These are phyloP conservation scores for Fagus crenata DNA, from an alignment of 306 rosid genomes.

Conservation along the genomic window DNA sequence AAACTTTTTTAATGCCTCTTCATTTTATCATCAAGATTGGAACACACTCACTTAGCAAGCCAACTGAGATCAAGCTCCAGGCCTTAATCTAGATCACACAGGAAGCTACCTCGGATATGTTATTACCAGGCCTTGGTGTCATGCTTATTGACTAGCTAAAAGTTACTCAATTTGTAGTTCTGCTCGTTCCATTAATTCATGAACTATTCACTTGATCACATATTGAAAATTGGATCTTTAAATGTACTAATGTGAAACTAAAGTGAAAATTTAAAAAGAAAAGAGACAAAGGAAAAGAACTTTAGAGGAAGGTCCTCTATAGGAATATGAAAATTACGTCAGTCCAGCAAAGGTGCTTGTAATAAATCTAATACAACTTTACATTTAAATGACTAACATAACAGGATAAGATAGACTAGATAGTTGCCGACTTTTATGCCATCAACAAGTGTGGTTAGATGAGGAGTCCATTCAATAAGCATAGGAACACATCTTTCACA, in stretches of 20 bases:
- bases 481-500: no score
- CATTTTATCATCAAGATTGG: no score
- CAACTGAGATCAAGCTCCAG: no score
- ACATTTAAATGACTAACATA: neutral
- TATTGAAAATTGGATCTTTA: neutral
- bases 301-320: neutral
- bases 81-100: no score
- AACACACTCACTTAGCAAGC: no score
- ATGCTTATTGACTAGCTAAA: neutral
- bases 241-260: neutral
- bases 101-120: no score
- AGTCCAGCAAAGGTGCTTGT: neutral
- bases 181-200: neutral
- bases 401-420: neutral
- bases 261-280: neutral
- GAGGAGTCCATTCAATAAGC: neutral
- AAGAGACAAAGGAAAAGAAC: neutral
- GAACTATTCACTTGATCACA: neutral
- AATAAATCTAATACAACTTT: neutral
- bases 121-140: no score
- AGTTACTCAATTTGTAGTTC: neutral
- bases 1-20: no score
- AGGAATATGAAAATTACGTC: no score
- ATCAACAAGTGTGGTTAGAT: neutral
- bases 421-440: neutral